phyloP scores from a whole-genome alignment of 208 protist species.

The Leishmania arabica region DNA sequence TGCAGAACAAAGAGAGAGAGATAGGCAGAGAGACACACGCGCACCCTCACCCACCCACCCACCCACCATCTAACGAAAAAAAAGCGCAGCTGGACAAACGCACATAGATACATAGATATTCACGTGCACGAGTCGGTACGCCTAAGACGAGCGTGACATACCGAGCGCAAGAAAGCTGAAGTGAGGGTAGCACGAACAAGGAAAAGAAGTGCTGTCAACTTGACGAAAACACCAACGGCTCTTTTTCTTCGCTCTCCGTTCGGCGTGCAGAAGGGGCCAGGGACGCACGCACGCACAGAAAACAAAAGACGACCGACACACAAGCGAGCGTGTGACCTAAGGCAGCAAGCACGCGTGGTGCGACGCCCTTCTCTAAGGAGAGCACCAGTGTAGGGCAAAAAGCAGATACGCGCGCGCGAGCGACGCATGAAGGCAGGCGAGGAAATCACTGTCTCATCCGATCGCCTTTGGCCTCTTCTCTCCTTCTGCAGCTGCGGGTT shows the following conservation, averaged over 20 bases:
- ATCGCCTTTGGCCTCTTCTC: background rate
- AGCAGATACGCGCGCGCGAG: background rate
- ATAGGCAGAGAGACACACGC: background rate
- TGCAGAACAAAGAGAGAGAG: background rate
- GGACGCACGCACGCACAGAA: background rate
- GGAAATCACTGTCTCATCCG: background rate
- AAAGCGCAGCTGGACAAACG: background rate
- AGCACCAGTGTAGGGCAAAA: background rate
- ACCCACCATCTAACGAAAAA: background rate
- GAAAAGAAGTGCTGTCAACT: background rate
- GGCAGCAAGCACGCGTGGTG: background rate
- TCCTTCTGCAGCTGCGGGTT: background rate
- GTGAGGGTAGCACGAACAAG: background rate
- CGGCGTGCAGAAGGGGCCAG: background rate
- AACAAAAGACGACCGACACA: background rate
- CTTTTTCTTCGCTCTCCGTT: background rate
- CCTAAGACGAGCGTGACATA: background rate
- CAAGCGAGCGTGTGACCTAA: background rate
- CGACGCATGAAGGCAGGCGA: background rate
- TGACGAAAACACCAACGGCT: background rate
- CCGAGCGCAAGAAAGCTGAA: background rate
- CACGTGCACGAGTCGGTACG: background rate
- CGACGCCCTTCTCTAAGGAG: background rate
- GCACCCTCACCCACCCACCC: background rate
- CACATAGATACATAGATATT: background rate